phyloP scores from a whole-genome alignment of 2,329 filamentous ascomycete genomes.

The Iodosphaeria phyllophila region DNA sequence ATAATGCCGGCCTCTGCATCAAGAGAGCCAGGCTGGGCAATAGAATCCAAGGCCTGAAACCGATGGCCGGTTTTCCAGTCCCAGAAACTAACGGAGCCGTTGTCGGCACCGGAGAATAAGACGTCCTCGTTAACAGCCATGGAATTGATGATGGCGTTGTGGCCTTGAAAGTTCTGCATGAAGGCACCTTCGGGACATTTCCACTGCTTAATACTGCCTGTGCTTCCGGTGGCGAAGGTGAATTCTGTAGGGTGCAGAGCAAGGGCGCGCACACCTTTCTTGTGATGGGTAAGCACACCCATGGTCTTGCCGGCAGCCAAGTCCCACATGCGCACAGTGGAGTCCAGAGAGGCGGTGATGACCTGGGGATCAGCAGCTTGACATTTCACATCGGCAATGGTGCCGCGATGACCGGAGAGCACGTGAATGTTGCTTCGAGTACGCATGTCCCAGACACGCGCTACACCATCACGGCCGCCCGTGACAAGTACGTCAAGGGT shows the following conservation, averaged over 20 bases:
- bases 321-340: constrained; percentile 85
- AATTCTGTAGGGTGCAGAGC: constrained; percentile 81
- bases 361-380: constrained; percentile 95
- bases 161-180: constrained; percentile 97
- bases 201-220: constrained; percentile 96
- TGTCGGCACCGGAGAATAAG: constrained; percentile 85
- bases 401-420: constrained; percentile 74
- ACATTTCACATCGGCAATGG: constrained; percentile 74
- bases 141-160: constrained; percentile 93
- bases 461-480: constrained; percentile 84
- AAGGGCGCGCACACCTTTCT: constrained; percentile 82
- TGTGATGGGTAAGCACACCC: constrained; percentile 93
- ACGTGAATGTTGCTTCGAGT: constrained; percentile 93
- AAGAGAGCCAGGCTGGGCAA: constrained; percentile 81
- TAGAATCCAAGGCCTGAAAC: constrained; percentile 79
- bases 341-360: constrained; percentile 82
- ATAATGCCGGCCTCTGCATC: constrained; percentile 93
- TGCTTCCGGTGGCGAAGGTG: constrained; percentile 85
- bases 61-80: constrained; percentile 95
- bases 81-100: constrained; percentile 94
- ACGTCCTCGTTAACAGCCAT: constrained; percentile 87
- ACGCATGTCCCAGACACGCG: constrained; percentile 95
- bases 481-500: constrained; percentile 90
- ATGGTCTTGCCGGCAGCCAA: constrained; percentile 90
- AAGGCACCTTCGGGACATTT: constrained; percentile 95